Evolutionary conservation across 2,329 filamentous ascomycete genomes (phyloP).

Genomic region (Tricladium varicosporioides): DNA sequence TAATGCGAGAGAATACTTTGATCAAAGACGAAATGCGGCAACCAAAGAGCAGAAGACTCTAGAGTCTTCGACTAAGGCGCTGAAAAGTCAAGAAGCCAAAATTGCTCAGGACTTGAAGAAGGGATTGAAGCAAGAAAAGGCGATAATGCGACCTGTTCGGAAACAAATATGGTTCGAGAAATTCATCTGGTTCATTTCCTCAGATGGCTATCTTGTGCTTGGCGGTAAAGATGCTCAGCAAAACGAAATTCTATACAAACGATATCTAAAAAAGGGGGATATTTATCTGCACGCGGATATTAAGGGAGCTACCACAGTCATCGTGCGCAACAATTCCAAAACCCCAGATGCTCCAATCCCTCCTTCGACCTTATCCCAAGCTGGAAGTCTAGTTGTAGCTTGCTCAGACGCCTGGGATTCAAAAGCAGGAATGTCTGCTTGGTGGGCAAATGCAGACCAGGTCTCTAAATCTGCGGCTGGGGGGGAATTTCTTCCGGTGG

Average conservation of each 20-base stretch:
- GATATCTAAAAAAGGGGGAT: slow-evolving; percentile 83
- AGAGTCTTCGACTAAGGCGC: slow-evolving; percentile 74
- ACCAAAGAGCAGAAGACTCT: slow-evolving; percentile 86
- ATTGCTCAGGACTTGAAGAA: slow-evolving; percentile 83
- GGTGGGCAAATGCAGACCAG: slow-evolving; percentile 90
- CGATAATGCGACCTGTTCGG: slow-evolving; percentile 77
- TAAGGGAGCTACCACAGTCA: slow-evolving; percentile 76
- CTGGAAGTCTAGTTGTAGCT: slow-evolving; percentile 79
- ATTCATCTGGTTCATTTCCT: slow-evolving; percentile 92
- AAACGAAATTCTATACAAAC: slow-evolving; percentile 86
- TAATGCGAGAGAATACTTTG: slow-evolving; percentile 90
- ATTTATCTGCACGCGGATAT: slow-evolving; percentile 90
- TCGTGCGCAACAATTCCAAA: slow-evolving; percentile 83
- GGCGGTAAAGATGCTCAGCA: slow-evolving; percentile 87
- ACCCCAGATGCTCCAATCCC: slow-evolving; percentile 83
- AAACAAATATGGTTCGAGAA: slow-evolving; percentile 96
- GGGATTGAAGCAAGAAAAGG: slow-evolving; percentile 87
- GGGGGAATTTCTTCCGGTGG: slow-evolving; percentile 76
- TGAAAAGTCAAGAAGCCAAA: slow-evolving; percentile 89
- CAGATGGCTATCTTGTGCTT: slow-evolving; percentile 89
- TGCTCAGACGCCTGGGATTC: slow-evolving; percentile 92
- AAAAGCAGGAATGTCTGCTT: slow-evolving; percentile 92
- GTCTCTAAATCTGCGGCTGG: slow-evolving; percentile 80
- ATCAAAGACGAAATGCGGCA: slow-evolving; percentile 79
- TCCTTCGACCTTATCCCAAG: slow-evolving; percentile 86